A percentile compares a stretch with the other conserved stretches of the same genome.
Evolutionary conservation across 2,329 filamentous ascomycete species (phyloP).

Genomic region (Diaporthe velutina): DNA sequence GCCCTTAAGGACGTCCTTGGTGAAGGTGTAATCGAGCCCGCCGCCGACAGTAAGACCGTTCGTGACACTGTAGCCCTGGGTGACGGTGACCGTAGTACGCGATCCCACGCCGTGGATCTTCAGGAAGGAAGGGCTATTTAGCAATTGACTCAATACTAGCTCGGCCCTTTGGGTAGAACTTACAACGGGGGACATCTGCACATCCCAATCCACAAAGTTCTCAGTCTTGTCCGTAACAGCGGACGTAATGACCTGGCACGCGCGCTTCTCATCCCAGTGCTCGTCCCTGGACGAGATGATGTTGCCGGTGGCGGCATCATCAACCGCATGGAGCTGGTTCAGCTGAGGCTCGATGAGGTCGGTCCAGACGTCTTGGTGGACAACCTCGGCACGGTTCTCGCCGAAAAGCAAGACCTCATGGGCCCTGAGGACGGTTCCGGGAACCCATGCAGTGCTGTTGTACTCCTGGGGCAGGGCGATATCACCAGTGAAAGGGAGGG

Average conservation of each 20-base stretch:
- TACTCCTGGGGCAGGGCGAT: constrained; percentile 1
- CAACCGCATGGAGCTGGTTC: neutral
- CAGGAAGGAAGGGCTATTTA: neutral
- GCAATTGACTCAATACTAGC: neutral
- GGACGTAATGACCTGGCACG: constrained; percentile 1
- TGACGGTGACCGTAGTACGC: constrained; percentile 6
- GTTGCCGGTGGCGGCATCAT: neutral
- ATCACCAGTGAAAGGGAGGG: constrained; percentile 7
- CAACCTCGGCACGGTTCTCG: constrained; percentile 5
- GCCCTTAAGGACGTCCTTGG: constrained; percentile 8
- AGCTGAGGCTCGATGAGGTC: constrained; percentile 8
- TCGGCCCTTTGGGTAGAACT: neutral
- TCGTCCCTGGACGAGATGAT: neutral
- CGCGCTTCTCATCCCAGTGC: constrained; percentile 17
- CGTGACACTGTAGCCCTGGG: constrained; percentile 16
- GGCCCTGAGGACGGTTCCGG: neutral
- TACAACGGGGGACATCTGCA: constrained; percentile 19
- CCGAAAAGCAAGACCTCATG: constrained; percentile 5
- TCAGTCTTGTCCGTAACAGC: constrained; percentile 13
- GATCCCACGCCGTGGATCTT: neutral
- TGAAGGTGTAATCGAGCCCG: constrained; percentile 7
- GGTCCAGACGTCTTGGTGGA: constrained; percentile 10
- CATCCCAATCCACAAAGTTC: constrained; percentile 20
- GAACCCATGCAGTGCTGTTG: constrained; percentile 2
- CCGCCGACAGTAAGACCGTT: constrained; percentile 2